Evolutionary conservation across 2,329 filamentous ascomycete species (phyloP), one percentile per base, ranked within the genome.

Genomic region (Trichoderma gracile): DNA sequence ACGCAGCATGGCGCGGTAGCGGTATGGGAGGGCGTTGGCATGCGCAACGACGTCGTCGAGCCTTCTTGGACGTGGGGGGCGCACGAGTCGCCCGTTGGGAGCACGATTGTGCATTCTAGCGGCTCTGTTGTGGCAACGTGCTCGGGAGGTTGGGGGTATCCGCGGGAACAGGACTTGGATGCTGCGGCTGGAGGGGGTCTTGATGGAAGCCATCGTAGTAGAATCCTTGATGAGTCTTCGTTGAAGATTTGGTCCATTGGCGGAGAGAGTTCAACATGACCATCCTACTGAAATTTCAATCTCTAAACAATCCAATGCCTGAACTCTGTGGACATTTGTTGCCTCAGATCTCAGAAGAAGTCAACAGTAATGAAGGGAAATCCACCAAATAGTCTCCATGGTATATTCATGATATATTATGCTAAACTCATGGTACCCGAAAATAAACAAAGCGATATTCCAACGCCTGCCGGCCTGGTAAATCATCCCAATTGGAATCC

Each of bases 21-120:
- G 50, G 81, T 88, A 7, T 89, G 85, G 82, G 83, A 88, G 49
- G 78, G 78, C 12, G 81, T 87, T 0, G 85, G 86, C 27, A 75
- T 72, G 45, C 68, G 67, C 3, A 79, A 77, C 50, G 85, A 84
- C 17, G 74, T 77, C 7, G 71, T 78, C 23, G 71, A 76, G 27
- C 78, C 80, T 3, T 74, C 78, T 0, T 86, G 84, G 83, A 71
- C 72, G n/a, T 86, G 83, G 81, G 69, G 76, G 21, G 79, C 79
- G 0, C 80, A 84, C 64, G 71, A 71, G 5, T 78, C 80, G 1
- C 79, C 83, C 0, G 76, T 86, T 0, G 82, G 82, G 9, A 81
- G 80, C 47, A 77, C 81, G 8, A 76, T 78, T 15, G 71, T 87
- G 64, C 85, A 87, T 68, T 73, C 75, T 4, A 82, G 82, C 67